Evolutionary conservation across 305 asterid genomes (phyloP).

Genomic region (Rubia peregrina): DNA sequence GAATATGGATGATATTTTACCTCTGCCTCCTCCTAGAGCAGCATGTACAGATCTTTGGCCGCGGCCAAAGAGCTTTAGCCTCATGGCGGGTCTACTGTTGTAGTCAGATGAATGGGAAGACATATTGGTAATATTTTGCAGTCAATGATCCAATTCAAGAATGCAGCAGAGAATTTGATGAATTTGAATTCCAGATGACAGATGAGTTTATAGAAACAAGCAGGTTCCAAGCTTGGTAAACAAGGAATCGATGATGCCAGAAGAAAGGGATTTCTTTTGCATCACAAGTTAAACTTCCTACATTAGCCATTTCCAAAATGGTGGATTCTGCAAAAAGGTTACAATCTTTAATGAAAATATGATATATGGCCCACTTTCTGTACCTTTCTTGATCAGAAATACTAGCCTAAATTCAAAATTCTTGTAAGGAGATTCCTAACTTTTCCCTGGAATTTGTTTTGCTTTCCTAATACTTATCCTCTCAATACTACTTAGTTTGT

Average conservation of each 20-base stretch:
- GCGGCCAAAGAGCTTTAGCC: constrained; percentile 31
- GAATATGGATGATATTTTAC: constrained; percentile 17
- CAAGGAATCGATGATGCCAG: constrained; percentile 22
- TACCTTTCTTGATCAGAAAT: constrained; percentile 1
- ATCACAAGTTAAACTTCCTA: constrained; percentile 18
- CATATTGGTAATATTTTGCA: constrained; percentile 14
- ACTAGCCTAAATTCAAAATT: neutral
- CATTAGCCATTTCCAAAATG: constrained; percentile 9
- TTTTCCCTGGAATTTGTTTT: neutral
- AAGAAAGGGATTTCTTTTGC: constrained; percentile 39
- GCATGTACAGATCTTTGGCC: constrained; percentile 39
- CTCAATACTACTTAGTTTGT: neutral
- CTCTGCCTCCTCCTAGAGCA: constrained; percentile 51
- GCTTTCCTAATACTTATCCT: neutral
- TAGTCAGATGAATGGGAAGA: constrained; percentile 18
- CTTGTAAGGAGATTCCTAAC: too few relatives aligned
- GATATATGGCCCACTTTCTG: neutral
- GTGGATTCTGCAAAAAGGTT: constrained; percentile 6
- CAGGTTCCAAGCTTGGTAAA: constrained; percentile 29
- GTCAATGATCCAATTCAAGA: neutral
- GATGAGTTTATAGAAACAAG: constrained; percentile 12
- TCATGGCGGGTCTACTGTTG: constrained; percentile 13
- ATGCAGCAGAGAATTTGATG: neutral
- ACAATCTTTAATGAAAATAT: neutral
- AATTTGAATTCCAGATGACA: neutral